Conservation (phyloP, 2,329 filamentous ascomycete species). For the Aureobasidium sp. region DNA sequence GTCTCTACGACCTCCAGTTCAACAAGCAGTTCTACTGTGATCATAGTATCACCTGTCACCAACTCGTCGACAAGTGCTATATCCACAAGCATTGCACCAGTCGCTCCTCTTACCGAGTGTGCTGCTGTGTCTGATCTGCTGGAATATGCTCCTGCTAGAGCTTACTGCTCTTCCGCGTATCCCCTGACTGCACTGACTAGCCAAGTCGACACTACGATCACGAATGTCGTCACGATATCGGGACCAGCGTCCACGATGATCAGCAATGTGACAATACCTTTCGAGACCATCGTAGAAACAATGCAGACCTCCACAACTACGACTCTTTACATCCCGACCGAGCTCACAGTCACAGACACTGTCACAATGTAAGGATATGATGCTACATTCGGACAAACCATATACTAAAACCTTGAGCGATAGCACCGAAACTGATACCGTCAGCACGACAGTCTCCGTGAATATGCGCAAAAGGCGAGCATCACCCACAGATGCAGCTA, state of each 20-base stretch:
- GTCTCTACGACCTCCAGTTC: neutral
- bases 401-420: neutral
- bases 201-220: neutral
- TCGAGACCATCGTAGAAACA: neutral
- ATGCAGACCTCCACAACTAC: neutral
- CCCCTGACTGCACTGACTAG: neutral
- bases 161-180: neutral
- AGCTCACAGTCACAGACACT: neutral
- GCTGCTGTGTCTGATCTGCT: neutral
- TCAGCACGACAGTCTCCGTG: neutral
- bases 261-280: neutral
- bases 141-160: neutral
- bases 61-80: neutral
- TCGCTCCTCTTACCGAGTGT: neutral
- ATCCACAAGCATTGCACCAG: neutral
- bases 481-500: neutral
- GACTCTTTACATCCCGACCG: neutral
- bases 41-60: neutral
- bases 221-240: neutral
- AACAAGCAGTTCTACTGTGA: neutral
- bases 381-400: neutral
- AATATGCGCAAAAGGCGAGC: neutral
- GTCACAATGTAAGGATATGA: neutral
- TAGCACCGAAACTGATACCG: neutral
- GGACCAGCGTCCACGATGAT: neutral